Evolutionary conservation across 129 eudicot species (phyloP), one percentile per base, ranked within the genome.

Genomic region (Ambrosia trifida): DNA sequence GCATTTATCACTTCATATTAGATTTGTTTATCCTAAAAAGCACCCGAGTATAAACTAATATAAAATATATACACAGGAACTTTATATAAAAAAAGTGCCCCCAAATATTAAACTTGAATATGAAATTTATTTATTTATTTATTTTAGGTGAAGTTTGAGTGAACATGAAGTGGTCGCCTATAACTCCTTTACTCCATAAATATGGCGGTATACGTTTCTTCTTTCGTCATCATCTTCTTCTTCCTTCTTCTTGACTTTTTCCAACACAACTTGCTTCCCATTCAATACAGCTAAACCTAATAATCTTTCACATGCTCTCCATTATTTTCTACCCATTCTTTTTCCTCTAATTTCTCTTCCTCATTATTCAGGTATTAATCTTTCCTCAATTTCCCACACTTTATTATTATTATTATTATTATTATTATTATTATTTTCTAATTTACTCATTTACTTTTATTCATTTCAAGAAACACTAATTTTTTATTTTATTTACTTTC

Each of bases 121-220:
- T n/a, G n/a, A n/a, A n/a, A n/a, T n/a, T n/a, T n/a, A 24, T 24
- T 24, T 24, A 24, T 24, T 24, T n/a, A n/a, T n/a, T n/a, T n/a
- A n/a, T n/a, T 24, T 24, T 24, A 24, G 28, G 28, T 24, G 28
- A 24, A 24, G 28, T 35, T 40, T 40, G 44, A 40, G 44, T 40
- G 44, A 40, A 40, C 9, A 40, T 40, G 44, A 40, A 40, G 44
- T 6, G 44, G 44, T 40, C 44, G 44, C 5, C 44, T 40, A 2
- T 10, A 10, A 7, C 41, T 45, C 45, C 59, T 14, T 64, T 46
- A n/a, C 45, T 33, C 49, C 6, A 24, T 66, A 50, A 61, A 77
- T 77, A 77, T 77, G 81, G 76, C 76, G 81, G 81, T 69, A 76
- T 77, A 77, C 81, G 72, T 70, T 77, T 77, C 76, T 64, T 77